A percentile compares a stretch with the other conserved stretches of the same genome.
These are phyloP conservation scores for Colletotrichum tabaci DNA, from an alignment of 2,329 filamentous ascomycete species.

Conservation along the genomic window DNA sequence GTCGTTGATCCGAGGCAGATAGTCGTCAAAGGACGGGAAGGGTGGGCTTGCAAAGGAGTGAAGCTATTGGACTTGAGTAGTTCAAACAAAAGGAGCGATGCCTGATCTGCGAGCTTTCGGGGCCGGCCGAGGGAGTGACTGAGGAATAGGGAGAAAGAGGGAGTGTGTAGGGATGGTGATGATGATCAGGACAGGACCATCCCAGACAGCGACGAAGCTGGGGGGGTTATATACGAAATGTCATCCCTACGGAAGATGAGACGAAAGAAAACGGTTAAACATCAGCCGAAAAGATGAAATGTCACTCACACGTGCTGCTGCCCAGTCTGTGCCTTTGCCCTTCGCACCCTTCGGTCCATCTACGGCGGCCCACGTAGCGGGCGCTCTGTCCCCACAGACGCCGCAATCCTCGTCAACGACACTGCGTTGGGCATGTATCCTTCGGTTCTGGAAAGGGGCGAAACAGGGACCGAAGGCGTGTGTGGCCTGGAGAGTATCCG, in stretches of 20 bases:
- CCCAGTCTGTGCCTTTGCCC: constrained; percentile 1
- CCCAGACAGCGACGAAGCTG: constrained; percentile 3
- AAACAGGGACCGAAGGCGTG: not conserved
- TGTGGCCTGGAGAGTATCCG: constrained; percentile 1
- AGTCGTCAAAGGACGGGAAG: constrained; percentile 28
- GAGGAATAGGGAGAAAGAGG: constrained; percentile 12
- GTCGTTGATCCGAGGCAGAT: constrained; percentile 14
- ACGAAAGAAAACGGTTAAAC: constrained; percentile 24
- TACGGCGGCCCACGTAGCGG: constrained; percentile 35
- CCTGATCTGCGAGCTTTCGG: constrained; percentile 41
- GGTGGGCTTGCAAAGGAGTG: constrained; percentile 39
- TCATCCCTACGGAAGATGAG: constrained; percentile 21
- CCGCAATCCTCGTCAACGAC: constrained; percentile 22
- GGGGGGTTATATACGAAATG: constrained; percentile 38
- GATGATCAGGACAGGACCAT: constrained; percentile 10
- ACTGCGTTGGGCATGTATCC: constrained; percentile 15
- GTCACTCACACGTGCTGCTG: constrained; percentile 23
- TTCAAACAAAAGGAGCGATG: constrained; percentile 39
- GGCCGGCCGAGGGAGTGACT: constrained; percentile 39
- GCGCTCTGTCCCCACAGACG: constrained; percentile 30
- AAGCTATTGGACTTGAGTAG: constrained; percentile 26
- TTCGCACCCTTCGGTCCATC: constrained; percentile 27
- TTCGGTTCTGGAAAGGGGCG: not conserved
- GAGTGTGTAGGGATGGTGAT: constrained; percentile 38
- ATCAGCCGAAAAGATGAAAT: constrained; percentile 33